A percentile compares a stretch with the other conserved stretches of the same genome.
These are phyloP conservation scores for Syncephalis plumigaleata DNA, from an alignment of 371 early-diverging fungal genomes.

Conservation along the genomic window DNA sequence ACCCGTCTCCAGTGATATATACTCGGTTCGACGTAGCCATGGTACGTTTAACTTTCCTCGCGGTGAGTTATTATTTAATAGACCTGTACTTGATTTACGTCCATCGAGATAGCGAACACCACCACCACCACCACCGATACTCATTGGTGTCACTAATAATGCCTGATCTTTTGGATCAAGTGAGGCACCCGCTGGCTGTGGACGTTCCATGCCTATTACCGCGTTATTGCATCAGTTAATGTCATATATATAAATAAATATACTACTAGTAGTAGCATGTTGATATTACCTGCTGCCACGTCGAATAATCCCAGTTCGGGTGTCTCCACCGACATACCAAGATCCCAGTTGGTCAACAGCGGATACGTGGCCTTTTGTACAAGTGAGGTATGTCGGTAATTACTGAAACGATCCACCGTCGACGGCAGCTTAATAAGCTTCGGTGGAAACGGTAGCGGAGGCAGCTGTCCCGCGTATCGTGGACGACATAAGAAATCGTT, in stretches of 20 bases:
- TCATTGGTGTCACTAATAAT: slow-evolving; percentile 7
- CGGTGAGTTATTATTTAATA: slow-evolving; percentile 1
- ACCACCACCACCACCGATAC: neutral
- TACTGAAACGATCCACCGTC: slow-evolving; percentile 30
- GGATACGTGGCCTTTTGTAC: slow-evolving; percentile 41
- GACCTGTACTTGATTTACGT: neutral
- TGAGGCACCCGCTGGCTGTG: neutral
- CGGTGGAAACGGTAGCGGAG: slow-evolving; percentile 62
- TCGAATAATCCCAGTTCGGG: slow-evolving; percentile 33
- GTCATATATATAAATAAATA: neutral
- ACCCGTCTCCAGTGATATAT: slow-evolving; percentile 26
- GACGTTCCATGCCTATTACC: slow-evolving; percentile 3
- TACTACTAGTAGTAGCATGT: neutral
- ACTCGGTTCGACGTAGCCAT: slow-evolving; percentile 49
- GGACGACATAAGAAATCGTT: slow-evolving; percentile 62
- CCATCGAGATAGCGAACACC: slow-evolving; percentile 1
- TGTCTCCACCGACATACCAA: slow-evolving; percentile 52
- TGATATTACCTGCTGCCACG: slow-evolving; percentile 19
- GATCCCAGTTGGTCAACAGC: slow-evolving; percentile 39
- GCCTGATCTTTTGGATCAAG: slow-evolving; percentile 12
- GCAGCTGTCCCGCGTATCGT: slow-evolving; percentile 59
- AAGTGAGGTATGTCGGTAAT: slow-evolving; percentile 42
- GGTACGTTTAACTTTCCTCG: slow-evolving; percentile 21
- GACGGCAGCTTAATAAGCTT: slow-evolving; percentile 52
- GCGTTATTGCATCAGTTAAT: neutral